Conservation (phyloP, 768 basidiomycete species). For the Lactarius sanguifluus region DNA sequence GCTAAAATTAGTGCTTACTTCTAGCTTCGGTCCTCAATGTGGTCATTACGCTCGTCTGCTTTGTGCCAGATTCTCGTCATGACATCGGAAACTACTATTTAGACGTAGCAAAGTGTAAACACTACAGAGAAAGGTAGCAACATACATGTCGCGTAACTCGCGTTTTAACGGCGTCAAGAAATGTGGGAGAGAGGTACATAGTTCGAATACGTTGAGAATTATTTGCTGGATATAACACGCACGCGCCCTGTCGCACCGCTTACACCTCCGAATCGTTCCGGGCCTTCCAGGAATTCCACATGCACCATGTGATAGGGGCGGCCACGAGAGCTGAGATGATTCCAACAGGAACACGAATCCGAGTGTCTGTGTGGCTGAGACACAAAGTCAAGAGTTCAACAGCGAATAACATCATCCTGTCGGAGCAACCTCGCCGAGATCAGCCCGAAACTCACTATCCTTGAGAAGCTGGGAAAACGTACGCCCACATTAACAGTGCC, state of each 20-base stretch:
- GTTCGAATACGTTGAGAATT: no score
- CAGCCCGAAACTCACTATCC: neutral
- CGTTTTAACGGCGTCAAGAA: no score
- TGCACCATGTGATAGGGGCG: neutral
- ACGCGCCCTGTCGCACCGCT: neutral
- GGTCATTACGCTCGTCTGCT: no score
- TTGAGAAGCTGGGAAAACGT: conserved; percentile 31
- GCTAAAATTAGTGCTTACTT: neutral
- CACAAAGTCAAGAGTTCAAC: neutral
- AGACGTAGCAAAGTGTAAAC: no score
- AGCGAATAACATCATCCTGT: neutral
- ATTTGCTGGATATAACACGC: neutral
- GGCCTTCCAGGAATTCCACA: neutral
- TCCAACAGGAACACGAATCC: neutral
- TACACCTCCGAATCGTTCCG: neutral
- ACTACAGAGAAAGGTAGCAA: no score
- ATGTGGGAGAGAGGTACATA: no score
- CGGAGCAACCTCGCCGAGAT: neutral
- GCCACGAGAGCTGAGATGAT: neutral
- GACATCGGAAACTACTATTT: no score
- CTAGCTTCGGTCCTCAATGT: no score
- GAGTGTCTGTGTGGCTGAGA: neutral
- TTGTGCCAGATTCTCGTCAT: no score
- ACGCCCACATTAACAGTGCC: conserved; percentile 60
- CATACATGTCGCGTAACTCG: no score